Evolutionary conservation across 2,329 filamentous ascomycete genomes (phyloP).

Genomic region (Juglanconis juglandina): DNA sequence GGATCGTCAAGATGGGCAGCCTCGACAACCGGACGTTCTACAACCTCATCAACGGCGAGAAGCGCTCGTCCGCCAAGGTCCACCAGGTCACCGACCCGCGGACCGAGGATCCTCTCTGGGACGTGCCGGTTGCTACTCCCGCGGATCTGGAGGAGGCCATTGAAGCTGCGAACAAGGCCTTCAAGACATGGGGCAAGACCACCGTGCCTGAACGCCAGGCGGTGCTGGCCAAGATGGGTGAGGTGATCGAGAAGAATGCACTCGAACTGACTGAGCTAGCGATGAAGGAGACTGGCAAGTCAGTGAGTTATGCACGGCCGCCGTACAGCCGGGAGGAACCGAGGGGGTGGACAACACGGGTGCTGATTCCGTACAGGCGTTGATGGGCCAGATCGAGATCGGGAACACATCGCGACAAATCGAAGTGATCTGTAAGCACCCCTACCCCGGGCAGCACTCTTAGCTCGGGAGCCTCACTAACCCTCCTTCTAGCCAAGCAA

Average conservation of each 20-base stretch:
- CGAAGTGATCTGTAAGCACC: constrained; percentile 32
- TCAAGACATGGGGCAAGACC: constrained; percentile 44
- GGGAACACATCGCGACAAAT: constrained; percentile 34
- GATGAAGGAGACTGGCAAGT: constrained; percentile 51
- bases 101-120: constrained; percentile 41
- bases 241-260: constrained; percentile 36
- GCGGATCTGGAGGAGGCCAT: constrained; percentile 45
- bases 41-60: constrained; percentile 44
- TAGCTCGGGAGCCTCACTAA: not conserved
- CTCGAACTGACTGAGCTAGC: constrained; percentile 43
- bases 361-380: not conserved
- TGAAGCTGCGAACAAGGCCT: constrained; percentile 40
- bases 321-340: not conserved
- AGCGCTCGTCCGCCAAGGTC: constrained; percentile 29
- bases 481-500: constrained; percentile 22
- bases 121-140: constrained; percentile 40
- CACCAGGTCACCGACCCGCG: constrained; percentile 42
- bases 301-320: constrained; percentile 22
- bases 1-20: constrained; percentile 9
- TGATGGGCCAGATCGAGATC: constrained; percentile 37
- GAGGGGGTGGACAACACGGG: not conserved
- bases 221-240: constrained; percentile 36
- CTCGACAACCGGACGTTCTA: constrained; percentile 30
- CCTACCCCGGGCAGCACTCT: not conserved
- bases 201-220: constrained; percentile 40